Percentiles rank a stretch among this genome's conserved stretches.
Evolutionary conservation across 108 stramenopile genomes (phyloP).

Genomic region (Cafeteria roenbergensis): DNA sequence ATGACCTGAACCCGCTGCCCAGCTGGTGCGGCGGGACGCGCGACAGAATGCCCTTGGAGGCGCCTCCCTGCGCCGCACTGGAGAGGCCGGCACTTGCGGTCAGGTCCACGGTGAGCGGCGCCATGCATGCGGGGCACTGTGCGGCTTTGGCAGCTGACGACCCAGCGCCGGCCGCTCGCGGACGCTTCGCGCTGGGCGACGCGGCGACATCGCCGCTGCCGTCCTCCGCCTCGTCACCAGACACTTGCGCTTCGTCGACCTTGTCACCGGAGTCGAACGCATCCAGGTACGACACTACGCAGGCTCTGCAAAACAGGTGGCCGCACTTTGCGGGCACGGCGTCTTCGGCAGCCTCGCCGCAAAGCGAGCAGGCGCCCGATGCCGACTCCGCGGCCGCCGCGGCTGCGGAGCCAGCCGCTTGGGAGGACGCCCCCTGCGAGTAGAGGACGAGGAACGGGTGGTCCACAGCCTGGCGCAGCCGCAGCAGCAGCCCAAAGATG

Average conservation of each 20-base stretch:
- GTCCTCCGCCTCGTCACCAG: not conserved
- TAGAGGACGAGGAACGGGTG: conserved; percentile 86
- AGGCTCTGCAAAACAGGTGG: conserved; percentile 21
- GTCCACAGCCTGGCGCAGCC: conserved; percentile 90
- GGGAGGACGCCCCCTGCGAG: conserved; percentile 13
- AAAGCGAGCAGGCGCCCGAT: not conserved
- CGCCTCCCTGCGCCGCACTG: not conserved
- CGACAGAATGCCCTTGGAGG: not conserved
- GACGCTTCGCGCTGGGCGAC: too few relatives aligned
- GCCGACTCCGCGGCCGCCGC: conserved; percentile 13
- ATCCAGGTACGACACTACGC: not conserved
- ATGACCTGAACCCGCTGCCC: conserved; percentile 59
- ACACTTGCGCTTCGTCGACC: not conserved
- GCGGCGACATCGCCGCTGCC: too few relatives aligned
- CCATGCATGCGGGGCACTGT: conserved; percentile 15
- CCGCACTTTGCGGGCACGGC: conserved; percentile 10
- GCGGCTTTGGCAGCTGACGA: too few relatives aligned
- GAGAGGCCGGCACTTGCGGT: not conserved
- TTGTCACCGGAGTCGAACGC: not conserved
- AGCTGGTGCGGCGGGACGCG: not conserved
- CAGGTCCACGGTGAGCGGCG: conserved; percentile 3
- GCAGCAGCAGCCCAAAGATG: conserved; percentile 82
- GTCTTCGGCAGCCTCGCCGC: conserved; percentile 11
- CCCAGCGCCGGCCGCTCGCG: too few relatives aligned
- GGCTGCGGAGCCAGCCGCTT: not conserved